These are phyloP conservation scores for Vitis labrusca DNA, from an alignment of 164 flowering plant genomes.

Conservation along the genomic window DNA sequence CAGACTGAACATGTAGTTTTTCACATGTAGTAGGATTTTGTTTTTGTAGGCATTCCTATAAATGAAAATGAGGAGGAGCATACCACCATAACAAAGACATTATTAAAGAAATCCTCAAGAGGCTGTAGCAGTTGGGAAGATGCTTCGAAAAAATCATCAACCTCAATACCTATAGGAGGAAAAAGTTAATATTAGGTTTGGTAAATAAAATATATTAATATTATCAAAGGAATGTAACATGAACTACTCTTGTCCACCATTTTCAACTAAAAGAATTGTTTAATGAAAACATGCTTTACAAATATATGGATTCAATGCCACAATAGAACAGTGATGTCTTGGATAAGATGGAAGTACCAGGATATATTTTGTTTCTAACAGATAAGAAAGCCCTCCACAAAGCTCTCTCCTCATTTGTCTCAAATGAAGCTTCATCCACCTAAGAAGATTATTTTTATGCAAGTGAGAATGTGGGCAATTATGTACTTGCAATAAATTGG, in stretches of 20 bases:
- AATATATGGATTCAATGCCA: background rate
- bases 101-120: slow-evolving; percentile 79
- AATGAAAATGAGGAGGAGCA: slow-evolving; percentile 20
- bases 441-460: slow-evolving; percentile 18
- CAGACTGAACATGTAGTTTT: too few relatives aligned
- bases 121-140: slow-evolving; percentile 74
- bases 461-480: background rate
- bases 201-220: background rate
- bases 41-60: background rate
- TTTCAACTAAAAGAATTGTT: background rate
- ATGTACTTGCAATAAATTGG: background rate
- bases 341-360: slow-evolving; percentile 41
- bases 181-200: background rate
- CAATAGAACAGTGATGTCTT: background rate
- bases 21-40: background rate
- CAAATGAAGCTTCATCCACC: slow-evolving; percentile 80
- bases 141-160: slow-evolving; percentile 76
- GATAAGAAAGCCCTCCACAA: slow-evolving; percentile 72
- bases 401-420: slow-evolving; percentile 70
- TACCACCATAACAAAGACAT: slow-evolving; percentile 99
- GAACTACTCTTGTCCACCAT: background rate
- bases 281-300: background rate
- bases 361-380: slow-evolving; percentile 53
- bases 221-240: background rate
- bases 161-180: slow-evolving; percentile 58